A percentile compares a stretch with the other conserved stretches of the same genome.
These are phyloP conservation scores for Coemansia sp. DNA, from an alignment of 192 early-diverging fungal genomes.

Conservation along the genomic window DNA sequence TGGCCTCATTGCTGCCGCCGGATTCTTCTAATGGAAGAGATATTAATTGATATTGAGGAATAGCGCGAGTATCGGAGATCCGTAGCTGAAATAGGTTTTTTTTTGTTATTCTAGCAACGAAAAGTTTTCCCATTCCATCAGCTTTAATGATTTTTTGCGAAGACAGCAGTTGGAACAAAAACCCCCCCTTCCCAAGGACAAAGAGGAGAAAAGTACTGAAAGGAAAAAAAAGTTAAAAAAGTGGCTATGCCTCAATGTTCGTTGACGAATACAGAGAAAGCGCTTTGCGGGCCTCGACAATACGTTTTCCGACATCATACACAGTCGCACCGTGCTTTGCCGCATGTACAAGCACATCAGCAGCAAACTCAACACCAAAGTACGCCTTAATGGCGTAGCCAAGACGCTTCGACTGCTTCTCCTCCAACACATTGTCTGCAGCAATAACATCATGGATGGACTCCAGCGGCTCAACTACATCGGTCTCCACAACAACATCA, in stretches of 20 bases:
- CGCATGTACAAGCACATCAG: constrained; percentile 46
- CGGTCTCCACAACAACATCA: constrained; percentile 43
- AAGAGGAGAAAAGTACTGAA: not conserved
- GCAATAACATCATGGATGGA: constrained; percentile 38
- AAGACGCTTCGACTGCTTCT: constrained; percentile 67
- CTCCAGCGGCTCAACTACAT: constrained; percentile 49
- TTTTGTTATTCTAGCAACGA: constrained; percentile 7
- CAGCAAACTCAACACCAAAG: constrained; percentile 87
- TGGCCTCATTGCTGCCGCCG: constrained; percentile 27
- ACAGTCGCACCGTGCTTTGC: constrained; percentile 56
- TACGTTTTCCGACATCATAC: constrained; percentile 53
- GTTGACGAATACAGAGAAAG: constrained; percentile 56
- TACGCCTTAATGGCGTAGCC: constrained; percentile 80
- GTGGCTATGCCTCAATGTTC: constrained; percentile 12
- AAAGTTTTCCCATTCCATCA: not conserved
- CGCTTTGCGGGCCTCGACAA: constrained; percentile 59
- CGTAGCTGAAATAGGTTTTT: not conserved
- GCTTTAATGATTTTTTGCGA: not conserved
- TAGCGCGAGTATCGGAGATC: not conserved
- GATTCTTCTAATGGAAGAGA: constrained; percentile 5
- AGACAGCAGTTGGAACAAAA: not conserved
- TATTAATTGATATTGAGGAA: not conserved
- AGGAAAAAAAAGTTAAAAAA: not conserved
- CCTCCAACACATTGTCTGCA: constrained; percentile 45
- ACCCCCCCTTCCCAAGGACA: not conserved